Conservation (phyloP, 2,329 filamentous ascomycete species). For the Colletotrichum melonis region DNA sequence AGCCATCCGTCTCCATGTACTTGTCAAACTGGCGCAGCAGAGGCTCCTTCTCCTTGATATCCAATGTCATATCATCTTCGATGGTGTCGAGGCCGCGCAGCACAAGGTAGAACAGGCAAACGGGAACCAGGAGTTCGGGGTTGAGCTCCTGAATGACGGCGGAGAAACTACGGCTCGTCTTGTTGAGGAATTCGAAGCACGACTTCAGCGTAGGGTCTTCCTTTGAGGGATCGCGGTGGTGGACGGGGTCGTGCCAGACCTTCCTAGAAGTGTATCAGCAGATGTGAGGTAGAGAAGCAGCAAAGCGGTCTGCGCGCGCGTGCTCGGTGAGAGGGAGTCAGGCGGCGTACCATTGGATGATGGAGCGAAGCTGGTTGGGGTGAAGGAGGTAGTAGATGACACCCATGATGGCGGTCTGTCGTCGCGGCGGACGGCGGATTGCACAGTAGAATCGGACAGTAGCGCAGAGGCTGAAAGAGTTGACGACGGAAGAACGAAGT, state of each 20-base stretch:
- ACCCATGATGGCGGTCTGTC: slow-evolving; percentile 60
- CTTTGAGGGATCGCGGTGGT: slow-evolving; percentile 80
- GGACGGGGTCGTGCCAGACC: slow-evolving; percentile 94
- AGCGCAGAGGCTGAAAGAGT: not conserved
- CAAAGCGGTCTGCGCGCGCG: not conserved
- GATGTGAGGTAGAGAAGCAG: not conserved
- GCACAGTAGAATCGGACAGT: not conserved
- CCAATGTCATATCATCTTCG: slow-evolving; percentile 97
- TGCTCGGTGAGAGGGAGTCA: not conserved
- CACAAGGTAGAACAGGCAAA: slow-evolving; percentile 92
- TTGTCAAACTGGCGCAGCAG: slow-evolving; percentile 85
- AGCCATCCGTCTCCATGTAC: slow-evolving; percentile 84
- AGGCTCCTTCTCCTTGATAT: slow-evolving; percentile 84
- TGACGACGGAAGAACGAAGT: not conserved
- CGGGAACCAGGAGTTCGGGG: slow-evolving; percentile 89
- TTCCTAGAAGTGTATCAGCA: slow-evolving; percentile 71
- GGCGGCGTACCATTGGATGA: slow-evolving; percentile 83
- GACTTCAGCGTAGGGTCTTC: slow-evolving; percentile 79
- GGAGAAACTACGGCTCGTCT: slow-evolving; percentile 93
- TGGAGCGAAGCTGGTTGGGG: slow-evolving; percentile 80
- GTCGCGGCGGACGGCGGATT: slow-evolving; percentile 17
- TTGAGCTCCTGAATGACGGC: slow-evolving; percentile 96
- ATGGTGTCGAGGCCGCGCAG: slow-evolving; percentile 96
- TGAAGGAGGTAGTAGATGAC: slow-evolving; percentile 80
- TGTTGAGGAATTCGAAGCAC: slow-evolving; percentile 88